These are phyloP conservation scores for Magnusiomyces tetraspermus DNA, from an alignment of 1,139 yeast genomes.

Conservation along the genomic window DNA sequence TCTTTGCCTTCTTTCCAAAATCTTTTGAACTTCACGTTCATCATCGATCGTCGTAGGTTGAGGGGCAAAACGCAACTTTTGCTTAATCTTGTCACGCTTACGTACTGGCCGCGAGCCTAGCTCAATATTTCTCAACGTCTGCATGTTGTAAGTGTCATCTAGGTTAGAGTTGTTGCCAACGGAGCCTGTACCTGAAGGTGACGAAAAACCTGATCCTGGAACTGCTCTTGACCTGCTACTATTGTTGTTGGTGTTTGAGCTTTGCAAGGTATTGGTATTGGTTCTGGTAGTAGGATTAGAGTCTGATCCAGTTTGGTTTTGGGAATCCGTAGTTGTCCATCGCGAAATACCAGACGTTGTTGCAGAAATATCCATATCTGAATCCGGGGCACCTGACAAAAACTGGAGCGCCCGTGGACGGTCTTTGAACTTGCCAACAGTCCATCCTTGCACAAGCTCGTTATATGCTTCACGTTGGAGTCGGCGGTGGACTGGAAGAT, in stretches of 20 bases:
- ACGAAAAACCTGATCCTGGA: background rate
- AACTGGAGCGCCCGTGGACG: slow-evolving; percentile 15
- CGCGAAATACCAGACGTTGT: background rate
- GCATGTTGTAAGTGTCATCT: background rate
- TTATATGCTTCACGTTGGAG: slow-evolving; percentile 65
- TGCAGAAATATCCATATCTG: background rate
- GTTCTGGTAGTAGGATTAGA: background rate
- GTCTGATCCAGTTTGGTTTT: background rate
- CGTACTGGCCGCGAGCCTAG: slow-evolving; percentile 47
- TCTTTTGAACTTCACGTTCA: slow-evolving; percentile 34
- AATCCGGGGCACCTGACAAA: slow-evolving; percentile 1
- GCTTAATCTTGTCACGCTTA: slow-evolving; percentile 29
- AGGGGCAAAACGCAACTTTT: slow-evolving; percentile 22
- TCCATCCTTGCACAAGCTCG: slow-evolving; percentile 77
- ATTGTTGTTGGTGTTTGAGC: background rate
- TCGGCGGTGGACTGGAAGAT: slow-evolving; percentile 51
- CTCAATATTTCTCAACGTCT: background rate
- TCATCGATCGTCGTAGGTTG: slow-evolving; percentile 27
- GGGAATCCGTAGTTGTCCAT: background rate
- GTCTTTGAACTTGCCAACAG: slow-evolving; percentile 16
- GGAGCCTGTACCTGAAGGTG: background rate
- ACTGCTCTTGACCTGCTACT: background rate
- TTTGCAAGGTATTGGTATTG: background rate
- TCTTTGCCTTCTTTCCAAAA: slow-evolving; percentile 30
- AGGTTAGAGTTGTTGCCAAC: background rate